A percentile compares a stretch with the other conserved stretches of the same genome.
phyloP scores from a whole-genome alignment of 2,329 filamentous ascomycete genomes.

The Didymosphaeria variabile region DNA sequence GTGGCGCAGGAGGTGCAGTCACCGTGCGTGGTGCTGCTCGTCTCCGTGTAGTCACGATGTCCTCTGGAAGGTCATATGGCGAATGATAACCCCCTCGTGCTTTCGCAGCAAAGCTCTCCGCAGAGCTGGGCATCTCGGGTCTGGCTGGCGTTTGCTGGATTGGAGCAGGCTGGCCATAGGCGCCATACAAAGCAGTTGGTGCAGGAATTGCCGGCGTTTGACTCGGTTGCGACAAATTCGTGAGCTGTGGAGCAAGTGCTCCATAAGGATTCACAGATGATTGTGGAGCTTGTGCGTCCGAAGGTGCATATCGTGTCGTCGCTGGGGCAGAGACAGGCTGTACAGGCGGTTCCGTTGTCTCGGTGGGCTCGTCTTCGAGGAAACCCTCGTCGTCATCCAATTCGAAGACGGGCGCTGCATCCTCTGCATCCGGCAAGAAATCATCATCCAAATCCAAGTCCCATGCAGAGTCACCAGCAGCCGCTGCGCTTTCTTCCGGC shows the following conservation, averaged over 20 bases:
- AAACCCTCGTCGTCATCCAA: conserved; percentile 88
- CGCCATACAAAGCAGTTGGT: conserved; percentile 38
- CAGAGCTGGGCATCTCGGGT: conserved; percentile 60
- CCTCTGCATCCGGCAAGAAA: conserved; percentile 65
- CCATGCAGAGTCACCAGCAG: conserved; percentile 83
- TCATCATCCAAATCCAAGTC: conserved; percentile 83
- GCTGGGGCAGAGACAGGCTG: conserved; percentile 28
- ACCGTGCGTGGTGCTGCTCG: conserved; percentile 51
- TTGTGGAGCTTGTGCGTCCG: conserved; percentile 35
- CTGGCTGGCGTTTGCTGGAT: conserved; percentile 48
- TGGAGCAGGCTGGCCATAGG: conserved; percentile 39
- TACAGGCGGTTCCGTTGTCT: conserved; percentile 39
- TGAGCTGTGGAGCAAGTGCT: conserved; percentile 60
- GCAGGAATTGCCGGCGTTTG: conserved; percentile 26
- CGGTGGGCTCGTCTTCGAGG: conserved; percentile 72
- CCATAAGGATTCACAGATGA: conserved; percentile 57
- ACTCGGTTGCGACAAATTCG: conserved; percentile 54
- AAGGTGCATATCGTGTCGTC: conserved; percentile 49
- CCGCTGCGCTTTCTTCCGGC: conserved; percentile 35
- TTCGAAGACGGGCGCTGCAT: conserved; percentile 64
- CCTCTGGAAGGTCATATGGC: conserved; percentile 93
- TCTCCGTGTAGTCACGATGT: conserved; percentile 77
- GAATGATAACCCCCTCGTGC: conserved; percentile 91
- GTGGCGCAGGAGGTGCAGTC: conserved; percentile 56
- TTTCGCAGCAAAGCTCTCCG: conserved; percentile 88